These are phyloP conservation scores for Acacia concinna DNA, from an alignment of 331 rosid genomes.

Conservation along the genomic window DNA sequence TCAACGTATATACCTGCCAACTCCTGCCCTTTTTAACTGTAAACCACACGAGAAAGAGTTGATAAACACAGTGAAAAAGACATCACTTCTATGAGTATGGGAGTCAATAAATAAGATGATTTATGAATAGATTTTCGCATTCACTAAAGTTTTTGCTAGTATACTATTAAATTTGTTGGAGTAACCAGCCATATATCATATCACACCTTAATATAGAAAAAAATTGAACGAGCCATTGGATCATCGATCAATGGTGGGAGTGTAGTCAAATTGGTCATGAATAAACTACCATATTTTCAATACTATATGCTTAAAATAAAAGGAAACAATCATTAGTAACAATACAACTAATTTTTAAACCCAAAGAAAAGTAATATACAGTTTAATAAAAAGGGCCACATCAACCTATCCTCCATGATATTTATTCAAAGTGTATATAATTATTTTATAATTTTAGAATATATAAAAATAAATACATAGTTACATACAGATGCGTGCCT, in stretches of 20 bases:
- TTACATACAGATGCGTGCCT: too few species aligned
- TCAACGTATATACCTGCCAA: background rate
- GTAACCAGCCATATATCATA: background rate
- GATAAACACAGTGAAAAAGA: constrained; percentile 8
- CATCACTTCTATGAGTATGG: background rate
- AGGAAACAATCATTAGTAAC: background rate
- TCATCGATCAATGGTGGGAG: background rate
- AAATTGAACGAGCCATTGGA: background rate
- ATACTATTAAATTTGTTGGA: background rate
- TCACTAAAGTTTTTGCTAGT: background rate
- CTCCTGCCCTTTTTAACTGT: background rate
- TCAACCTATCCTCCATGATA: background rate
- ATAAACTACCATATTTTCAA: background rate
- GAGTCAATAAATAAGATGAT: background rate
- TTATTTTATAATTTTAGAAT: background rate
- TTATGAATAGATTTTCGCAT: background rate
- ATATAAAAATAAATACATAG: too few species aligned
- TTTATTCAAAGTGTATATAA: background rate
- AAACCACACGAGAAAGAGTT: constrained; percentile 19
- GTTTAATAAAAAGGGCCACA: background rate
- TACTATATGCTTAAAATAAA: background rate
- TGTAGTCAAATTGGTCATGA: background rate
- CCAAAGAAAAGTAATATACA: background rate
- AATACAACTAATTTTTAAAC: background rate
- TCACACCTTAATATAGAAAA: background rate